Base-by-base conservation (phyloP, 2,329 filamentous ascomycete species). In the Pyrenochaeta sp. region DNA sequence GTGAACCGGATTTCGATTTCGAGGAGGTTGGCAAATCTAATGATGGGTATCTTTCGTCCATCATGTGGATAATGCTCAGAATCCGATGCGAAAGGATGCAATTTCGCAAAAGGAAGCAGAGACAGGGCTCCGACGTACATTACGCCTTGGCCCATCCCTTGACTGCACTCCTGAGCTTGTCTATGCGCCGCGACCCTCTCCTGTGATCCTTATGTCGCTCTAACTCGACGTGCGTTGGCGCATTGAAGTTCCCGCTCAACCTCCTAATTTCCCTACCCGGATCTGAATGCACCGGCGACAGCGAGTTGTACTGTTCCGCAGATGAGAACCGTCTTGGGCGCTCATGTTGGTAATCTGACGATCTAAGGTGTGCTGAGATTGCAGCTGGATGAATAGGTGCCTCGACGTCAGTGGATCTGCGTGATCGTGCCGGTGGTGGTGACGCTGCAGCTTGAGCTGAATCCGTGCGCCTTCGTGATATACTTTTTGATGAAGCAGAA, bases 161-260 rank as follows among this genome's bases (percentile, higher is more conserved):
- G 39, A 67, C 52, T 13, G 42, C 58, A 15, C 48, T 61, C 49
- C 58, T 59, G 28, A 66, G 43, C 48, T 60, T 66, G n/a, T 58
- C 54, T 19, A 65, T 53, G 28, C 62, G 53, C 32, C 58, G 62
- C 37, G 50, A 48, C 32, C 58, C 54, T 32, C 52, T 64, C 8
- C 44, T 53, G n/a, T 61, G 43, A 39, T 61, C 54, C 3, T 56
- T 67, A 13, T 66, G 54, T 46, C 62, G 58, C 54, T 67, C 59
- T 1, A 73, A 51, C 44, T 72, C 69, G 7, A 69, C 54, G 12
- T 65, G 28, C 13, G 71, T 73, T n/a, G 71, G 71, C 9, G 68
- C 62, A 37, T 73, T 72, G 56, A 73, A 73, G 10, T 66, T 67
- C 13, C 65, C 69, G 50, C 68, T 71, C 47, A 72, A 48, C 43